Evolutionary conservation across 805 yeast species (phyloP).

Genomic region (Hanseniaspora pseudoguilliermondii): DNA sequence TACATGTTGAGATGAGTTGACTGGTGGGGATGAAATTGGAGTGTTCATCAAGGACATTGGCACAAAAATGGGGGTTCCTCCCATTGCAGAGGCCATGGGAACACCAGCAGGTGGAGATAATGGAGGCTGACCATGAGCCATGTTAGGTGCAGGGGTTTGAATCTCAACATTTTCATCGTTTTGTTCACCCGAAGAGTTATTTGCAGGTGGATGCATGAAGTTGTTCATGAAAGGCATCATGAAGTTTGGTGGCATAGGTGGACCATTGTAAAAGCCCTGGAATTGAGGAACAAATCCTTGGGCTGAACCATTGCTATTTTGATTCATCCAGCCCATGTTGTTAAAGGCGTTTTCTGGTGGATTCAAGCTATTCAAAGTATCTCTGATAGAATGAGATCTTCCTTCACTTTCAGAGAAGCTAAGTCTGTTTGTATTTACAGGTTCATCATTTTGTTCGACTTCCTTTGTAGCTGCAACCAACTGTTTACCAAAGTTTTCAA

Average conservation of each 20-base stretch:
- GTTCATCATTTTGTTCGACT: conserved; percentile 15
- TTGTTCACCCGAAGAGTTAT: neutral
- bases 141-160: neutral
- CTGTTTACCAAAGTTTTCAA: conserved; percentile 26
- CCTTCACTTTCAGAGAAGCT: conserved; percentile 9
- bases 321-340: neutral
- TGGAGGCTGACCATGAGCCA: neutral
- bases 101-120: conserved; percentile 1
- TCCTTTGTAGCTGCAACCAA: conserved; percentile 28
- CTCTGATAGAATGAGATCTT: conserved; percentile 12
- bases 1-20: conserved; percentile 8
- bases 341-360: neutral
- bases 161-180: neutral
- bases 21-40: conserved; percentile 5
- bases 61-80: conserved; percentile 2
- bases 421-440: neutral
- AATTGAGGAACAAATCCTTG: neutral
- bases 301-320: neutral
- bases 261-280: neutral
- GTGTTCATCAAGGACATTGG: conserved; percentile 10
- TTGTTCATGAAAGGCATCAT: conserved; percentile 7
- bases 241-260: conserved; percentile 5
- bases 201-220: neutral
- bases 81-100: neutral
- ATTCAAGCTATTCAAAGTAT: conserved; percentile 1